Conservation (phyloP, 164 flowering plant genomes). For the Amborella trichopoda region DNA sequence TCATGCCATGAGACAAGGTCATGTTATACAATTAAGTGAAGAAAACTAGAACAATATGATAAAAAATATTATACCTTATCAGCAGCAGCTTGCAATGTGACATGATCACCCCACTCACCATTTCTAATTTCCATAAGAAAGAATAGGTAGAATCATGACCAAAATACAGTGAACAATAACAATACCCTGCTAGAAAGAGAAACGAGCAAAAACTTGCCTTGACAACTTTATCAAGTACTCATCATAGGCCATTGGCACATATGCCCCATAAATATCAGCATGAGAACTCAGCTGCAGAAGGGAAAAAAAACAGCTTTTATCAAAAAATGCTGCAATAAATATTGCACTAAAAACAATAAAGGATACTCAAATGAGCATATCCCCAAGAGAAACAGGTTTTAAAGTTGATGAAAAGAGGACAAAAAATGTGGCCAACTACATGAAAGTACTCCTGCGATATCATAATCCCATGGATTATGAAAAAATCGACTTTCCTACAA, state of each 20-base stretch:
- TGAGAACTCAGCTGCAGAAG: slow-evolving; percentile 44
- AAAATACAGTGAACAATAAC: neutral
- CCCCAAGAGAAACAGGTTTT: no score
- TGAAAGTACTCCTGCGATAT: no score
- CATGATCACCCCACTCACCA: slow-evolving; percentile 99
- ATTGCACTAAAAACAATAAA: no score
- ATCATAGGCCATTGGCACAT: slow-evolving; percentile 79
- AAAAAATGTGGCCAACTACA: no score
- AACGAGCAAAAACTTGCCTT: slow-evolving; percentile 28
- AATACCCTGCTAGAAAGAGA: neutral
- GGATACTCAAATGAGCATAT: neutral
- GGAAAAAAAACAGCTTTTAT: no score
- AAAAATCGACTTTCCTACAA: no score
- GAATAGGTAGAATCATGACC: slow-evolving; percentile 4
- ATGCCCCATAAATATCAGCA: slow-evolving; percentile 60
- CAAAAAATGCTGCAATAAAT: no score
- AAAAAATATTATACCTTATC: slow-evolving; percentile 47
- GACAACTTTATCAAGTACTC: slow-evolving; percentile 80
- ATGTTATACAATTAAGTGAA: no score
- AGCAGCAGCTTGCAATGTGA: slow-evolving; percentile 85
- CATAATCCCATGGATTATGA: no score
- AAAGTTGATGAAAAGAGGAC: no score
- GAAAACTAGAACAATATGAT: neutral
- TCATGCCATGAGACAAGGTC: no score
- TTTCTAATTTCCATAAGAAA: slow-evolving; percentile 27